Conservation (phyloP, 2,329 filamentous ascomycete genomes). For the Ilyonectria sp. region DNA sequence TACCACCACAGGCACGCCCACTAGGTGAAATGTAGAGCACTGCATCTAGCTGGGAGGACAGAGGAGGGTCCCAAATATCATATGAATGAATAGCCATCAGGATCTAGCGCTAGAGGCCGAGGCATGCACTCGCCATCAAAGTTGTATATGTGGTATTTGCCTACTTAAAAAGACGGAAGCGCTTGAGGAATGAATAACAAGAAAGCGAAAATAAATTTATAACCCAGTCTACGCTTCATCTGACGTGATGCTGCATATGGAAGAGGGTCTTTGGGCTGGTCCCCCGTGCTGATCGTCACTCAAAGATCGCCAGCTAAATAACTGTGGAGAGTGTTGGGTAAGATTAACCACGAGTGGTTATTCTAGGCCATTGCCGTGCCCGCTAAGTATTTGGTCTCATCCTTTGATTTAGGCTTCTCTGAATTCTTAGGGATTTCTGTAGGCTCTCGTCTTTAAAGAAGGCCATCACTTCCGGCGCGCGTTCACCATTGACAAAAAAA, state of each 20-base stretch:
- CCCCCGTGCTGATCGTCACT: not conserved
- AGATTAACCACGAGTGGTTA: not conserved
- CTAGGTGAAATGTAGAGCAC: constrained; percentile 13
- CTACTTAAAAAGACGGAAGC: not conserved
- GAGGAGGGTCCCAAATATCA: not conserved
- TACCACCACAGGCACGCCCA: not conserved
- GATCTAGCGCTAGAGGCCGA: not conserved
- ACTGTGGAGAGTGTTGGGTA: not conserved
- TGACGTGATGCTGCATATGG: not conserved
- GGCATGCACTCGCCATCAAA: not conserved
- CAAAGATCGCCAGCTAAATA: not conserved
- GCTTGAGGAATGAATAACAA: not conserved
- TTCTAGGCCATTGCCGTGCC: not conserved
- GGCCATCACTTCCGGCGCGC: not conserved
- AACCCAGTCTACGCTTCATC: not conserved
- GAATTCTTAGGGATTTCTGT: too few relatives aligned
- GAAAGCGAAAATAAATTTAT: too few relatives aligned
- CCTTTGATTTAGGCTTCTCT: too few relatives aligned
- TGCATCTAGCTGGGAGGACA: not conserved
- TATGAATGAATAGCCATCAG: not conserved
- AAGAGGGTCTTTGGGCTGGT: not conserved
- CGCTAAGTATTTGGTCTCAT: not conserved
- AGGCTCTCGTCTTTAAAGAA: too few relatives aligned
- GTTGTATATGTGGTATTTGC: constrained; percentile 1
- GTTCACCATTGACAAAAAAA: not conserved